phyloP scores from a whole-genome alignment of 345 rosid species.

The Ailanthus altissimus region DNA sequence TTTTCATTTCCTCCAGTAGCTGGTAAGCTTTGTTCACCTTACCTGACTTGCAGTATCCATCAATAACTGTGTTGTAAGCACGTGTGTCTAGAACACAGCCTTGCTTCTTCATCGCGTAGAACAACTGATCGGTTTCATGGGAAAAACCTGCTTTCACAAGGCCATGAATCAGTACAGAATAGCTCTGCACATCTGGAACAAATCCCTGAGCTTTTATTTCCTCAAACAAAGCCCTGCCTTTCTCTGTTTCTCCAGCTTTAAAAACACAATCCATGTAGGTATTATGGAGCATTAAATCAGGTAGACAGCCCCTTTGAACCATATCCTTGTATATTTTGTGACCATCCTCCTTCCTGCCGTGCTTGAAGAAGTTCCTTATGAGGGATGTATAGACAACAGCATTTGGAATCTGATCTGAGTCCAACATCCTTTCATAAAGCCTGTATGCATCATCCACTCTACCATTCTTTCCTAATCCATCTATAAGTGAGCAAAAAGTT shows the following conservation, averaged over 20 bases:
- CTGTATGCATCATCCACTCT: slow-evolving; percentile 86
- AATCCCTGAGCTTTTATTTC: slow-evolving; percentile 74
- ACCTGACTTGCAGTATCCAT: slow-evolving; percentile 94
- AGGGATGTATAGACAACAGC: slow-evolving; percentile 79
- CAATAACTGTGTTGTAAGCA: slow-evolving; percentile 81
- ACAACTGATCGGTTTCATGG: slow-evolving; percentile 70
- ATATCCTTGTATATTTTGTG: slow-evolving; percentile 94
- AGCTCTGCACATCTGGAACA: slow-evolving; percentile 75
- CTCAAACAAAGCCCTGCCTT: slow-evolving; percentile 78
- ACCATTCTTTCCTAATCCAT: slow-evolving; percentile 91
- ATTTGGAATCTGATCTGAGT: slow-evolving; percentile 56
- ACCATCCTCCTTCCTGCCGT: slow-evolving; percentile 86
- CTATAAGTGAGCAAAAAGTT: slow-evolving; percentile 88
- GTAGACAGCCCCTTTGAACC: slow-evolving; percentile 59
- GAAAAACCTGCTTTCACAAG: slow-evolving; percentile 88
- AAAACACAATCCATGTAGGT: slow-evolving; percentile 93
- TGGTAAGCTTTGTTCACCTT: slow-evolving; percentile 90
- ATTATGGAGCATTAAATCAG: slow-evolving; percentile 80
- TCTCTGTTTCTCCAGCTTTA: slow-evolving; percentile 82
- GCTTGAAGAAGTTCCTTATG: slow-evolving; percentile 76
- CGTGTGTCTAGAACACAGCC: slow-evolving; percentile 82
- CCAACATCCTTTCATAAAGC: slow-evolving; percentile 86
- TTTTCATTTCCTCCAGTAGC: slow-evolving; percentile 94
- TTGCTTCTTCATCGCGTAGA: slow-evolving; percentile 88
- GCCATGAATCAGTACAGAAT: slow-evolving; percentile 77